Conservation (phyloP, 2,329 filamentous ascomycete species). For the Ophiostoma ulmi region DNA sequence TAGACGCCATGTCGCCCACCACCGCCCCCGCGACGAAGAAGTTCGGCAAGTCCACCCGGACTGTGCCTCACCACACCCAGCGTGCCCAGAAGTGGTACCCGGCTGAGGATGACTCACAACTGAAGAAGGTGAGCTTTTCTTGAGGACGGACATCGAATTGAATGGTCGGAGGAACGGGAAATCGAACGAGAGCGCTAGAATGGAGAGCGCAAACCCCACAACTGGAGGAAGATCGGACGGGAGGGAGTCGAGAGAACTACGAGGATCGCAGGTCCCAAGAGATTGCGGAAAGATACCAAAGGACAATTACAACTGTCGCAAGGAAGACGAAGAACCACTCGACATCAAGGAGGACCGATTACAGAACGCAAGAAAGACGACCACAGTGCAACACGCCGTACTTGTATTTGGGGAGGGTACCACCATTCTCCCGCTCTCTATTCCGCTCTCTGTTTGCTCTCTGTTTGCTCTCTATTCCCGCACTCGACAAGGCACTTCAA, state of each 20-base stretch:
- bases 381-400: not conserved
- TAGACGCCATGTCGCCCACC: constrained; percentile 61
- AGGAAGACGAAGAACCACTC: not conserved
- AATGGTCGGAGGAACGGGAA: not conserved
- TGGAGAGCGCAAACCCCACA: constrained; percentile 1
- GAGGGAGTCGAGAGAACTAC: not conserved
- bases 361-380: not conserved
- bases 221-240: not conserved
- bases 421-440: not conserved
- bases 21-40: constrained; percentile 74
- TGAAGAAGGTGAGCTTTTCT: constrained; percentile 79
- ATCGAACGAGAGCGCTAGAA: not conserved
- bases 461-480: not conserved
- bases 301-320: not conserved
- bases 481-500: not conserved
- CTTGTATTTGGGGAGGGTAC: not conserved
- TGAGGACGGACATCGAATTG: not conserved
- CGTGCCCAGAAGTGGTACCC: constrained; percentile 99
- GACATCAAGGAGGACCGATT: not conserved
- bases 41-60: constrained; percentile 86
- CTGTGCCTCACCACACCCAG: constrained; percentile 77
- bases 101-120: constrained; percentile 80
- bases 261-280: not conserved
- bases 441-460: not conserved
- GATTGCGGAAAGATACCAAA: not conserved